Evolutionary conservation across 768 basidiomycete species (phyloP), one percentile per base, ranked within the genome.

Genomic region (Mycena indigotica): DNA sequence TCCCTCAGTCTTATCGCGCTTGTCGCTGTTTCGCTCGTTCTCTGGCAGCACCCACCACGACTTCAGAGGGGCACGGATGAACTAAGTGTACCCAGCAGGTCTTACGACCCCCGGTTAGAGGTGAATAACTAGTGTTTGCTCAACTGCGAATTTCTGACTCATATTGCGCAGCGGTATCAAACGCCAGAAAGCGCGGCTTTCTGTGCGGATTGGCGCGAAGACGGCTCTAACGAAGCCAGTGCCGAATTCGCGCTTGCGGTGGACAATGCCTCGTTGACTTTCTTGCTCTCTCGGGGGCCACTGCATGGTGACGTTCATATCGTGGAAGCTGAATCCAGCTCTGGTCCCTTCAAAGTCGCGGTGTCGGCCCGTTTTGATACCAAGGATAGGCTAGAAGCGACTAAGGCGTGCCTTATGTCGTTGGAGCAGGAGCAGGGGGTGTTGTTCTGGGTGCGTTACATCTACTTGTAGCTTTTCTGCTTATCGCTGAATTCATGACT

Each of bases 381-480:
- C 16, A 8, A 21, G 19, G 44, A 35, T 25, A 39, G 52, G 29
- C 41, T 60, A 23, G 26, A 44, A 28, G 39, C 32, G 17, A 51
- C 41, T 8, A 60, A 52, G 28, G 53, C 32, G 15, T 60, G 58
- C 28, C 23, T 28, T 29, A 55, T 60, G 46, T 23, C 8, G 13
- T 23, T 6, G 24, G 53, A 51, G 2, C 41, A 30, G 25, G 53
- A 59, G 25, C 52, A 55, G 32, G 53, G 58, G 28, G 30, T 59
- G 19, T 49, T 60, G 25, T 23, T 60, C 23, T 60, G 53, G 58
- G 58, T 58, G n/a, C 44, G 52, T 50, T 44, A 23, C n/a, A 44
- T 17, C 24, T 35, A 16, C 23, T 32, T n/a, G 17, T 57, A 13
- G 24, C 25, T 13, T 13, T 38, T 23, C 24, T 44, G 55, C 16